Conservation (phyloP, 768 basidiomycete genomes). For the Pleurotus platypus region DNA sequence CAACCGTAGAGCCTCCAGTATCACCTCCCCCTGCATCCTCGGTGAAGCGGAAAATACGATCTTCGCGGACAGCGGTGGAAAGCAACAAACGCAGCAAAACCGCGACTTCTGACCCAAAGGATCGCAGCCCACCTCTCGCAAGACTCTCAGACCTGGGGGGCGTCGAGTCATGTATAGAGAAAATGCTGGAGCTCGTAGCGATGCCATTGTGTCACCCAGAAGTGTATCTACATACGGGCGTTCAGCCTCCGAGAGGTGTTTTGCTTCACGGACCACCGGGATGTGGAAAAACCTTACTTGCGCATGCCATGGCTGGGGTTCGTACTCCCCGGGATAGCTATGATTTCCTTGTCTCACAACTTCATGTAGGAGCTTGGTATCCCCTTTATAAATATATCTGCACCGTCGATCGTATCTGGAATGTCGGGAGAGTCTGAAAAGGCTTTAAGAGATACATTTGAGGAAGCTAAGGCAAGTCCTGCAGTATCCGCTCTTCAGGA, state of each 20-base stretch:
- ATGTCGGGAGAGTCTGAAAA: slow-evolving; percentile 99
- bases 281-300: slow-evolving; percentile 93
- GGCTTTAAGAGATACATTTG: slow-evolving; percentile 92
- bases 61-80: slow-evolving; percentile 41
- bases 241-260: slow-evolving; percentile 89
- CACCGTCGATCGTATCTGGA: slow-evolving; percentile 93
- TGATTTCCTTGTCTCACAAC: slow-evolving; percentile 3
- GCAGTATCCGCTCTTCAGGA: not conserved
- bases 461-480: slow-evolving; percentile 82
- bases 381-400: slow-evolving; percentile 92
- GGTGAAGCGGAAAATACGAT: slow-evolving; percentile 64
- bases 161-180: slow-evolving; percentile 80
- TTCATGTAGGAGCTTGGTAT: slow-evolving; percentile 75
- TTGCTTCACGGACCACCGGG: slow-evolving; percentile 94
- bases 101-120: slow-evolving; percentile 44
- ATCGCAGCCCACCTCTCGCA: slow-evolving; percentile 68
- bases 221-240: slow-evolving; percentile 90
- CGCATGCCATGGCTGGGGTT: slow-evolving; percentile 94
- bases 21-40: slow-evolving; percentile 14
- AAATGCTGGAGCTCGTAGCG: slow-evolving; percentile 93
- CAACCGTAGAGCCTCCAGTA: slow-evolving; percentile 7
- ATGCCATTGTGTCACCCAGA: slow-evolving; percentile 96
- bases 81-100: slow-evolving; percentile 55
- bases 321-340: slow-evolving; percentile 17
- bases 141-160: slow-evolving; percentile 87